Evolutionary conservation across 2,329 filamentous ascomycete genomes (phyloP).

Genomic region (Penicillium sclerotiorum): DNA sequence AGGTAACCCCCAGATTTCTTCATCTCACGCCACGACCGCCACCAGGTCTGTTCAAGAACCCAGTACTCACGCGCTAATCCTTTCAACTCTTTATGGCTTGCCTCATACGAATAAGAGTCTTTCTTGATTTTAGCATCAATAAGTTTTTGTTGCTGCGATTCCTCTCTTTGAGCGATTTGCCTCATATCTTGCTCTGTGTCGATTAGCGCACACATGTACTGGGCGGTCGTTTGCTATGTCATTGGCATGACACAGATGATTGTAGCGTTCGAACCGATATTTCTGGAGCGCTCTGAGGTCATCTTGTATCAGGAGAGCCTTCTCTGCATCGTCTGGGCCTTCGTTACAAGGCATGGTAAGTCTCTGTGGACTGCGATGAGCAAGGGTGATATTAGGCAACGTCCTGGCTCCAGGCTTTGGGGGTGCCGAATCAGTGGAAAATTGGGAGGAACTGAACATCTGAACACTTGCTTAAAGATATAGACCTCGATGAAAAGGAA

Average conservation of each 20-base stretch:
- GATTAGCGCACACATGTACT: neutral
- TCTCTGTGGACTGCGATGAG: neutral
- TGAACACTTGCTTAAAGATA: no score
- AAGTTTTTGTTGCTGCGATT: no score
- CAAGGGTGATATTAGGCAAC: no score
- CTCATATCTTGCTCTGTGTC: neutral
- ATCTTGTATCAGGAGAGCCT: neutral
- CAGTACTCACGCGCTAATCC: neutral
- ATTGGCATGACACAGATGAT: no score
- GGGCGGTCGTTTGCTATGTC: neutral
- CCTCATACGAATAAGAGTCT: neutral
- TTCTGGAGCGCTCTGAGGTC: neutral
- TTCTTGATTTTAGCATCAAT: neutral
- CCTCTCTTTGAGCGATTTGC: neutral
- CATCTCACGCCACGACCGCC: neutral
- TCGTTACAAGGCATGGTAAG: neutral
- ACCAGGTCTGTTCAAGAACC: neutral
- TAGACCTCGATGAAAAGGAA: no score
- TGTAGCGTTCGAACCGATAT: neutral
- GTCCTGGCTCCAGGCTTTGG: no score
- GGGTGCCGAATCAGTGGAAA: no score
- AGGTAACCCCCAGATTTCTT: neutral
- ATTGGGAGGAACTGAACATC: no score
- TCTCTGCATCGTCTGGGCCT: neutral
- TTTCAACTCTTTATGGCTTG: neutral